Evolutionary conservation across 257 asterid genomes (phyloP).

Genomic region (Eustoma russellianum): DNA sequence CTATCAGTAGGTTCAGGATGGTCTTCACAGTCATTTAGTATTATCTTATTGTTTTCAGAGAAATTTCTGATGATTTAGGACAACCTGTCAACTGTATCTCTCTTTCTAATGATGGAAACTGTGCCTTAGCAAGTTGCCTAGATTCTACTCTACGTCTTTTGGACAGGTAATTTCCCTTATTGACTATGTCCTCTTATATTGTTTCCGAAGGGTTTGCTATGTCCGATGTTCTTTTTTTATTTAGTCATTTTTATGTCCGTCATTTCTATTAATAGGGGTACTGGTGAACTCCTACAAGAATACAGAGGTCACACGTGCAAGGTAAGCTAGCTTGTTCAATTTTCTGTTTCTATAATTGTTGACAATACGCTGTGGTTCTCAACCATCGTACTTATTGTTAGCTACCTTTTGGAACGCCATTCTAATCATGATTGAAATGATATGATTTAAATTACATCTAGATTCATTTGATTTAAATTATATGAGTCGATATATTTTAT

Average conservation of each 20-base stretch:
- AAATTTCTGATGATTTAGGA: conserved; percentile 74
- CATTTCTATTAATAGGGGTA: conserved; percentile 37
- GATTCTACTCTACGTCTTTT: conserved; percentile 83
- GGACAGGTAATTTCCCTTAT: conserved; percentile 47
- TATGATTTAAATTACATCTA: no score
- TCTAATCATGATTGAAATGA: no score
- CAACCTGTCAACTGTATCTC: conserved; percentile 92
- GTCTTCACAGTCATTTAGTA: neutral
- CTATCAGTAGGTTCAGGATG: neutral
- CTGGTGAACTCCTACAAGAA: conserved; percentile 87
- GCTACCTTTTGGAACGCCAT: no score
- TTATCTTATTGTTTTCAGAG: conserved; percentile 40
- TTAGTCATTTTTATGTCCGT: neutral
- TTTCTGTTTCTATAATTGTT: neutral
- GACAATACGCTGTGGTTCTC: conserved; percentile 5
- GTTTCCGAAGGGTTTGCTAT: neutral
- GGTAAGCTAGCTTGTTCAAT: conserved; percentile 32
- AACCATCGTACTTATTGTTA: neutral
- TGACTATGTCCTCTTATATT: neutral
- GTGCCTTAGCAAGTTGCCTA: conserved; percentile 82
- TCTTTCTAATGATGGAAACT: conserved; percentile 86
- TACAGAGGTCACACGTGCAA: conserved; percentile 93
- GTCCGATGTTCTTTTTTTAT: neutral
- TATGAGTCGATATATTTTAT: no score
- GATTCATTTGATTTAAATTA: no score